Conservation (phyloP, 306 rosid species). For the Coriaria nepalensis region DNA sequence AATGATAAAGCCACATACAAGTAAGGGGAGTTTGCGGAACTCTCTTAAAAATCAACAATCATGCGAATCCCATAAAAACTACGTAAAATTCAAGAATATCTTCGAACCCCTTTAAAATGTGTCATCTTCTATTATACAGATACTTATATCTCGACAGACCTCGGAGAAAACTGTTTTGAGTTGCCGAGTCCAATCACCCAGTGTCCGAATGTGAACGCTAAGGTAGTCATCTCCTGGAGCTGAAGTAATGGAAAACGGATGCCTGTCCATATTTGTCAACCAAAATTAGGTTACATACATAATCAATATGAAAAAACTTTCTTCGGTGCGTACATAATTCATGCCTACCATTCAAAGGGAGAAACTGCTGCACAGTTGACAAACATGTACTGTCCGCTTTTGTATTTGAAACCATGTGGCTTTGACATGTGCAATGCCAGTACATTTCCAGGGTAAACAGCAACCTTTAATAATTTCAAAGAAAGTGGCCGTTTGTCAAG, state of each 20-base stretch:
- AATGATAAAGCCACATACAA: no score
- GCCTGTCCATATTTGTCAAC: constrained; percentile 21
- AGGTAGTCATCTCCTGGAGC: constrained; percentile 42
- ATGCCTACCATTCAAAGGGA: constrained; percentile 39
- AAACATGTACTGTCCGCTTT: constrained; percentile 54
- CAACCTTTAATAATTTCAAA: constrained; percentile 22
- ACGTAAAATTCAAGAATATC: no score
- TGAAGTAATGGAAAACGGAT: constrained; percentile 52
- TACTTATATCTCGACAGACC: no score
- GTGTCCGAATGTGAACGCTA: constrained; percentile 46
- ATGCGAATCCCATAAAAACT: no score
- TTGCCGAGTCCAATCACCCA: constrained; percentile 52
- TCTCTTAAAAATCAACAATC: not conserved
- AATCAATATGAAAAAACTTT: no score
- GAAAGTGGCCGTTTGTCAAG: not conserved
- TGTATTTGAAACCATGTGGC: constrained; percentile 44
- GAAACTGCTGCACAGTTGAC: constrained; percentile 47
- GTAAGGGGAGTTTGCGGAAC: no score
- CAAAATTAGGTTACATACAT: not conserved
- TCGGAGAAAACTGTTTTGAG: constrained; percentile 39
- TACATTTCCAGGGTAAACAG: constrained; percentile 50
- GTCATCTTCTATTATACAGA: no score
- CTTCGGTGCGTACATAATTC: no score
- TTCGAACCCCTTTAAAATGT: no score
- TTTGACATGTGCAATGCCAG: constrained; percentile 38